Conservation (phyloP, 2,329 filamentous ascomycete genomes). For the Didymella segeticola region DNA sequence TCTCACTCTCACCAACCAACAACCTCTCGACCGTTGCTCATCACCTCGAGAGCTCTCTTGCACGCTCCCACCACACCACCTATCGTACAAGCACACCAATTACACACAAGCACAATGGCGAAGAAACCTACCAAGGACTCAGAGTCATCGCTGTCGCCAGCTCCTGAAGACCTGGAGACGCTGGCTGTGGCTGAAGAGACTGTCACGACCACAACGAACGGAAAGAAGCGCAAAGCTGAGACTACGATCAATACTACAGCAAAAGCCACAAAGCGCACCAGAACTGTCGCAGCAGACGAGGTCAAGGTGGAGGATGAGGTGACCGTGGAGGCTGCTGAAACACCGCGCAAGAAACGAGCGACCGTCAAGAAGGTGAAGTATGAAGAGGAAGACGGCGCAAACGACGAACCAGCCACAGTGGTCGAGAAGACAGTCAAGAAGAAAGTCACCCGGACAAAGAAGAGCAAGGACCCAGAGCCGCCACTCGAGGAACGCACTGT, state of each 20-base stretch:
- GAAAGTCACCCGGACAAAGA: slow-evolving; percentile 18
- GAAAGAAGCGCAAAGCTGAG: slow-evolving; percentile 41
- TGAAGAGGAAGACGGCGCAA: slow-evolving; percentile 19
- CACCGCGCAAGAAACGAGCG: slow-evolving; percentile 22
- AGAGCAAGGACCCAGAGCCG: slow-evolving; percentile 47
- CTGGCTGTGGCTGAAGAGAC: slow-evolving; percentile 10
- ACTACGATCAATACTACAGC: slow-evolving; percentile 17
- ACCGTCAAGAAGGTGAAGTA: slow-evolving; percentile 27
- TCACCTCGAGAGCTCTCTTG: not conserved
- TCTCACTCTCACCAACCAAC: slow-evolving; percentile 15
- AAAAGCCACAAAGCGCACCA: slow-evolving; percentile 25
- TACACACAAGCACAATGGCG: slow-evolving; percentile 26
- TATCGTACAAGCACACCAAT: not conserved
- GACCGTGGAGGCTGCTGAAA: slow-evolving; percentile 5
- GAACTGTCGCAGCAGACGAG: slow-evolving; percentile 11
- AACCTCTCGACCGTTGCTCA: too few species aligned
- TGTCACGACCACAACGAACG: slow-evolving; percentile 12
- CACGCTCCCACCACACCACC: slow-evolving; percentile 1
- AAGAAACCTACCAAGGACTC: slow-evolving; percentile 22
- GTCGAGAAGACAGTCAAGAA: slow-evolving; percentile 14
- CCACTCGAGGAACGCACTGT: slow-evolving; percentile 74
- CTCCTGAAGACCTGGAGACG: slow-evolving; percentile 20
- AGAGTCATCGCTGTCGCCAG: slow-evolving; percentile 34
- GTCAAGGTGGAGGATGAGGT: slow-evolving; percentile 7
- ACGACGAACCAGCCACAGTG: slow-evolving; percentile 3